Base-by-base conservation (phyloP, 441 rosid species). In the Omphalea diandra region DNA sequence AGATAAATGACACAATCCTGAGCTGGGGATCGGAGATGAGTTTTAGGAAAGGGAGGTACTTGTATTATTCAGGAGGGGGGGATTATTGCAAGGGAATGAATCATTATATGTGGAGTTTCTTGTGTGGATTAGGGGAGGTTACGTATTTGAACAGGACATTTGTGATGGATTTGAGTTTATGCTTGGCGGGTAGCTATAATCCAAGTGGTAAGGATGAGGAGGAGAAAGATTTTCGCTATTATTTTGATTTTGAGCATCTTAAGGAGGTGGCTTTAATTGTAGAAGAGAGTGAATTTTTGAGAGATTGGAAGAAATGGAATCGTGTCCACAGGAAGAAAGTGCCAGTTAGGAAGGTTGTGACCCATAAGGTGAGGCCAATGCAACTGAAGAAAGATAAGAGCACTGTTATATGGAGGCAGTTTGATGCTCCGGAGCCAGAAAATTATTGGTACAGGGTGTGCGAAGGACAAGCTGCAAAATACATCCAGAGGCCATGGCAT, bases 61-160 rank as follows among this genome's bases (percentile, higher is more conserved):
- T 90, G 84, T 92, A 90, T 80, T 95, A 95, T 75, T 88, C 97
- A 0, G 77, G 92, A 3, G 99, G 98, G 33, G 97, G 98, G 3
- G 98, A 95, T 80, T 90, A 93, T 58, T 95, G 99, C 63, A 95
- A 90, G 71, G 97, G 93, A 43, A 95, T 95, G 99, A 95, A 95
- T 84, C 99, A 92, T 53, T 88, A 89, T 76, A 63, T 88, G 81
- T 95, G 98, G 99, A 93, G 99, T 78, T 93, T 92, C 87, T 80
- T 95, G 83, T 95, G 99, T 81, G 98, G 93, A 5, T 81, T 95
- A 61, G 98, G 99, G 14, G 98, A 92, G 77, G 97, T 97, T 5
- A 85, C 89, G 92, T 95, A 88, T 74, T 82, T 92, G 81, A 95
- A 95, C 66, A 72, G 99, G 74, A 92, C 96, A 0, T 87, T 92